Evolutionary conservation across 805 yeast genomes (phyloP), one percentile per base, ranked within the genome.

Genomic region (Torulaspora franciscae): DNA sequence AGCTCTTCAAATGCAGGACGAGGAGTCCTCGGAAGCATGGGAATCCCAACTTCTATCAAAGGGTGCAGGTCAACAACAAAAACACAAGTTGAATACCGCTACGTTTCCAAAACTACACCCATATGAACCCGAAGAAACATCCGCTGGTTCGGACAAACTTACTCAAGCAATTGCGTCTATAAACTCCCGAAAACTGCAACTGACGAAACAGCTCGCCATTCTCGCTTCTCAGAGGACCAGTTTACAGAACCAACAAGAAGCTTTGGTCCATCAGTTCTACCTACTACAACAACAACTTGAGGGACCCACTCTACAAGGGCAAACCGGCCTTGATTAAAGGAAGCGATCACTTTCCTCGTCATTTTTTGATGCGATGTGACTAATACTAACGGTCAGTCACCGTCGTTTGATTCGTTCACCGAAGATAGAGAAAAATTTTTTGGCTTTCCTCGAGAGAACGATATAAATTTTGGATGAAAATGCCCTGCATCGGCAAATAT

Each of bases 1-100:
- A 1, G 61, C 64, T 1, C n/a, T 62, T 3, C 34, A 36, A 7
- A 45, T 40, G 6, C 43, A 42, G 3, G 42, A 51, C 14, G 40
- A 46, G 3, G 36, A 32, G 9, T 19, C 37, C 9, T 35, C 40
- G n/a, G 41, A 40, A 17, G 46, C 41, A 15, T 52, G 53, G 57
- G 62, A 59, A 32, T 30, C 47, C 2, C 53, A 50, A 28, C 43
- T 51, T 11, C 32, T 53, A 26, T 36, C 38, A 35, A 51, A 49
- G 13, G 48, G 36, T 6, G 26, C 47, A 10, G 29, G 47, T 30
- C 15, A 39, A 23, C 10, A 22, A 5, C 29, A 30, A 19, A 19
- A 19, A 11, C 45, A 7, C 7, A 32, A 14, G 32, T 15, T 7
- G 7, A 13, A 13, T 8, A 13, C 25, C 13, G 32, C 26, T 6